Base-by-base conservation (phyloP, 352 stramenopile genomes). In the Thalassiosira hispida region DNA sequence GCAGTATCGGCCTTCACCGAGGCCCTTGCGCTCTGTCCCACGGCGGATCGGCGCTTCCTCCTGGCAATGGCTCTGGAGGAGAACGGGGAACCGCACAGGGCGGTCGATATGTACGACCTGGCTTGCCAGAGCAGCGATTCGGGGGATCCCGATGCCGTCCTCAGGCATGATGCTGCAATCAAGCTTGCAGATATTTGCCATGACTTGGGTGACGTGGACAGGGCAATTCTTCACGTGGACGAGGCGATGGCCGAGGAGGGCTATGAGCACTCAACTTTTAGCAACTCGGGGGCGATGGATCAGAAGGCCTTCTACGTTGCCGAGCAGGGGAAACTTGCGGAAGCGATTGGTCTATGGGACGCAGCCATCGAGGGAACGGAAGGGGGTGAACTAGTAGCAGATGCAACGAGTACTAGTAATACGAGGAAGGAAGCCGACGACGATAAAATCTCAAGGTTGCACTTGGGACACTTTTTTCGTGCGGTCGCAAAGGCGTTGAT, bases 61-160 rank as follows among this genome's bases (percentile, higher is more conserved):
- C 22, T 53, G 46, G 46, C 3, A 20, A 53, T 53, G 46, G 46
- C 46, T 20, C 22, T 53, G 46, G 46, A 53, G 46, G 46, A 53
- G 46, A 53, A 53, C 22, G 46, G 46, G 3, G 46, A 53, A 11
- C 46, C 46, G 22, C 46, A 53, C n/a, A 53, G 46, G 2, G 46
- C 46, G 11, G 22, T 53, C 12, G 46, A 3, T 7, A 53, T 53
- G 46, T 53, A 53, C 22, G 46, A 53, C n/a, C 46, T 53, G n/a
- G 46, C 46, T 27, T 25, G 22, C 7, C 46, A 53, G 46, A 12
- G 12, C 46, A 12, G 12, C 46, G 31, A 38, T 38, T 38, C 31
- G 31, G 31, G 31, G 31, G 40, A 11, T 11, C 6, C 46, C 46
- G 46, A 53, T 53, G n/a, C 46, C n/a, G 22, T 53, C n/a, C 46